Base-by-base conservation (phyloP, 495 filamentous ascomycete genomes). In the Hamigera avellanea region DNA sequence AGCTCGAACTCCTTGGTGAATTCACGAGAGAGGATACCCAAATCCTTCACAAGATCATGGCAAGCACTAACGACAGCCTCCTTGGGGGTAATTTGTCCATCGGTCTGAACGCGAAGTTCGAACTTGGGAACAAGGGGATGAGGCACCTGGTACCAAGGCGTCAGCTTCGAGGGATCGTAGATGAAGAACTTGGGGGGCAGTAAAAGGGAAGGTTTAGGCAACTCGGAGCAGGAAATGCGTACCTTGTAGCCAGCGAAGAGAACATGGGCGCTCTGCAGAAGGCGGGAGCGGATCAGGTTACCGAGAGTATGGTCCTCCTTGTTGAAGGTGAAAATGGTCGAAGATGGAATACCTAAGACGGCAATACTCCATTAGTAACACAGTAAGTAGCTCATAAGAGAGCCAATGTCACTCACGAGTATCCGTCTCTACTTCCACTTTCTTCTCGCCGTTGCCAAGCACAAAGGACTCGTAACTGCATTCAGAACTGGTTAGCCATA, bases 241-340 rank as follows among this genome's bases (percentile, higher is more conserved):
- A 83, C 82, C 61, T 86, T 86, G 71, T 96, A 96, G 3, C 75
- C 91, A 31, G 86, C 77, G 62, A 94, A 91, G 42, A 75, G 58
- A 39, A 96, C 84, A 52, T 93, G 75, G 8, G 70, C 64, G 35
- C 79, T 79, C 52, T 83, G 77, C 49, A 85, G 70, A 31, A 96
- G 81, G 41, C 84, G 82, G 36, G 78, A 73, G 38, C 78, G 74
- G 28, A 99, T 73, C 41, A 96, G 70, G 54, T 96, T 95, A 40
- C 78, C 91, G 30, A 99, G 72, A 1, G 93, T 96, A 60, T 96
- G 91, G 53, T 99, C 93, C 54, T 99, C 93, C 59, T 94, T 95
- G 56, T 85, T 79, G 62, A 99, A 81, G 36, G 79, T 81, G 66
- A 99, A 96, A 54, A 93, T 81, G 13, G 86, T 80, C 29, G 46